phyloP scores from a whole-genome alignment of 176 grass and related monocot species.

The Cenchrus americanus region DNA sequence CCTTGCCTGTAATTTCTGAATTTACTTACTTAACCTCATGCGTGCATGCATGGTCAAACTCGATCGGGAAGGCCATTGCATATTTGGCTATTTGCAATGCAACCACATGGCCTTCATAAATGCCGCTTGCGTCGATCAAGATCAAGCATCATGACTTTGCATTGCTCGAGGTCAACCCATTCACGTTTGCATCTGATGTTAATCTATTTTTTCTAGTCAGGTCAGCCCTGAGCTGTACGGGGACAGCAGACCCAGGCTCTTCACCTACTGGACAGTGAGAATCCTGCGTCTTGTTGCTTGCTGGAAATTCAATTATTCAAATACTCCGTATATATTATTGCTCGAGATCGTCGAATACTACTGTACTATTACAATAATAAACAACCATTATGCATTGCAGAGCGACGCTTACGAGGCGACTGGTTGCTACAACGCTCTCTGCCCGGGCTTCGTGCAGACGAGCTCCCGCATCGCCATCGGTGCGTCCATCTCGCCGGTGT shows the following conservation, averaged over 20 bases:
- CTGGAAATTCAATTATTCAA: too few species aligned
- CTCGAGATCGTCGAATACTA: too few species aligned
- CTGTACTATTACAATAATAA: too few species aligned
- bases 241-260: slow-evolving; percentile 89
- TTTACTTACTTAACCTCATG: too few species aligned
- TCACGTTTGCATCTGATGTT: neutral
- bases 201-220: slow-evolving; percentile 44
- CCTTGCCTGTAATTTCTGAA: too few species aligned
- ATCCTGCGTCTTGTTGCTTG: too few species aligned
- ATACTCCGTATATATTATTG: too few species aligned
- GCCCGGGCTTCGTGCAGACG: slow-evolving; percentile 91
- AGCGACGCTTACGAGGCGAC: slow-evolving; percentile 92
- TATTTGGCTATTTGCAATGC: too few species aligned
- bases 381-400: slow-evolving; percentile 31
- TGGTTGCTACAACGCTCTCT: slow-evolving; percentile 91
- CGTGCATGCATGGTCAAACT: too few species aligned
- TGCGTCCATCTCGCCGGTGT: slow-evolving; percentile 84
- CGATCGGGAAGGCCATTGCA: neutral
- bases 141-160: neutral
- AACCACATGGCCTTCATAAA: slow-evolving; percentile 19
- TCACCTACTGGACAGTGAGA: slow-evolving; percentile 94
- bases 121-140: neutral
- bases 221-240: slow-evolving; percentile 99
- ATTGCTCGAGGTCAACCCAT: slow-evolving; percentile 22
- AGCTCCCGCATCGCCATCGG: slow-evolving; percentile 83